Conservation (phyloP, 768 basidiomycete species). For the Hemileccinum impolitum region DNA sequence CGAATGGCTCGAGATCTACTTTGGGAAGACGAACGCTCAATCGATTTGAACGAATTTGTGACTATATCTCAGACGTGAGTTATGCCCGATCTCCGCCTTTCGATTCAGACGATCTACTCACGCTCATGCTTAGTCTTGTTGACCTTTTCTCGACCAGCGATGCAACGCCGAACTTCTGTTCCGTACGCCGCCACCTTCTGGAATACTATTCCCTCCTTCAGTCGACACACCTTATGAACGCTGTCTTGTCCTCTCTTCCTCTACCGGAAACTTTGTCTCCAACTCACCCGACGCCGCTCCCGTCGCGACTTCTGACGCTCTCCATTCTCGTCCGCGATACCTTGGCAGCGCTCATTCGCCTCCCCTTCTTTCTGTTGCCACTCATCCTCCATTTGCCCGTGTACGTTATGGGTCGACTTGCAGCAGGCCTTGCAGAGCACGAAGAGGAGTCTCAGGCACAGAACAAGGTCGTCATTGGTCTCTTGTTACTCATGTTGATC, state of each 20-base stretch:
- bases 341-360: slow-evolving; percentile 59
- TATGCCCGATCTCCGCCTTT: slow-evolving; percentile 18
- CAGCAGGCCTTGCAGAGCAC: slow-evolving; percentile 70
- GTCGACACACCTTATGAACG: slow-evolving; percentile 79
- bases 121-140: slow-evolving; percentile 57
- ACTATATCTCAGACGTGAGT: slow-evolving; percentile 87
- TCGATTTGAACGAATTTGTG: slow-evolving; percentile 81
- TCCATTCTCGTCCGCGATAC: slow-evolving; percentile 77
- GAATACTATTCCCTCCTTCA: slow-evolving; percentile 87
- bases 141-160: slow-evolving; percentile 80
- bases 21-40: slow-evolving; percentile 79
- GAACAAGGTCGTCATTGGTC: slow-evolving; percentile 90
- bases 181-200: slow-evolving; percentile 67
- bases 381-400: slow-evolving; percentile 80
- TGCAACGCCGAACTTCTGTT: slow-evolving; percentile 54
- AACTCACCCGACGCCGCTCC: slow-evolving; percentile 61
- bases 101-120: slow-evolving; percentile 20
- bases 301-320: slow-evolving; percentile 80
- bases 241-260: slow-evolving; percentile 78
- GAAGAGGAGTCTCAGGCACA: slow-evolving; percentile 96
- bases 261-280: slow-evolving; percentile 85
- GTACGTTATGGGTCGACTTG: slow-evolving; percentile 76
- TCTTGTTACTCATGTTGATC: slow-evolving; percentile 67
- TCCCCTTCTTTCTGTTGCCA: slow-evolving; percentile 90
- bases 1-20: slow-evolving; percentile 91